Evolutionary conservation across 2,329 filamentous ascomycete species (phyloP), one percentile per base, ranked within the genome.

Genomic region (Coleophoma cylindrospora): DNA sequence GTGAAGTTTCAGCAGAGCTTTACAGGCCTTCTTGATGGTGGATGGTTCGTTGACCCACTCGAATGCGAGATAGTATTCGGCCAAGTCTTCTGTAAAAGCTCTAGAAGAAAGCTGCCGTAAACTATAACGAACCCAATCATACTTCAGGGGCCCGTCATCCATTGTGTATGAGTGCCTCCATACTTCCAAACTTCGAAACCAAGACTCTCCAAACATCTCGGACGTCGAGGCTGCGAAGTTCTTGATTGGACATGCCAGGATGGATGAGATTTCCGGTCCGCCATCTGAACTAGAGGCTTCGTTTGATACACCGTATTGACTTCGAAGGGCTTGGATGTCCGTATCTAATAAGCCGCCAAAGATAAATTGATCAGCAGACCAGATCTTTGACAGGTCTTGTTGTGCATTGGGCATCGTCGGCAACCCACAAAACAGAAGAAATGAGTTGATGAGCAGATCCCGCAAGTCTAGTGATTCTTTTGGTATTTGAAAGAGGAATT

Each of bases 41-140:
- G 66, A 61, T 0, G 77, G 71, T 40, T 83, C 77, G 50, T 79
- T 77, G 0, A 67, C 62, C 45, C 77, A 79, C 58, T 86, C 81
- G 43, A 92, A 76, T 1, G 86, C 85, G 10, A 96, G 69, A 54
- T 82, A 75, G 59, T 91, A 92, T 51, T 84, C 77, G 0, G 83
- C 83, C 9, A 96, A 61, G 40, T 68, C 64, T 38, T 80, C 74
- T 38, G 80, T 69, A 7, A 66, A 65, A 3, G 70, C 63, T 1
- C 55, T 54, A 17, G 68, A 64, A 2, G 80, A 74, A 1, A 95
- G 63, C 40, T 81, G 75, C 47, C 76, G 79, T 6, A 94, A 67
- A 1, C 71, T 70, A 44, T 72, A 75, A 5, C 73, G 68, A 15
- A 81, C 67, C 72, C 76, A 84, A 1, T 43, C 52, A 47, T 58